Conservation (phyloP, 352 stramenopile species). For the Nothophytophthora sp. region DNA sequence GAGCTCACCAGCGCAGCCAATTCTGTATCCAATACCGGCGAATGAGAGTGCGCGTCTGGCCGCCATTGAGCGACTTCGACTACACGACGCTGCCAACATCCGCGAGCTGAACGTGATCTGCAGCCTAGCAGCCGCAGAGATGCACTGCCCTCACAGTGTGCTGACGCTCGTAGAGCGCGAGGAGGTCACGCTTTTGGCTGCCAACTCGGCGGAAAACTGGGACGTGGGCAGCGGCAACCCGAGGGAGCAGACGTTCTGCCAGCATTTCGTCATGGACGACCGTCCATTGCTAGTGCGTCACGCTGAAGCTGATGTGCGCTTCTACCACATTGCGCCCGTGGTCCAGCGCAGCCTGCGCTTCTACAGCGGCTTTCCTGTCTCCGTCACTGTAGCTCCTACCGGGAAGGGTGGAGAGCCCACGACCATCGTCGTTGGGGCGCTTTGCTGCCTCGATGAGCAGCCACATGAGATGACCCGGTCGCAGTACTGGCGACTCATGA, state of each 20-base stretch:
- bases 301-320: conserved; percentile 40
- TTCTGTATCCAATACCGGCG: conserved; percentile 27
- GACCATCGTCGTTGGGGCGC: conserved; percentile 25
- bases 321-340: conserved; percentile 34
- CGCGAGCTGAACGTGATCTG: conserved; percentile 36
- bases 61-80: conserved; percentile 20
- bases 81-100: conserved; percentile 21
- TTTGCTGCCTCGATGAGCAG: conserved; percentile 37
- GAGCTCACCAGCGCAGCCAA: background rate
- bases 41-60: conserved; percentile 28
- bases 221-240: conserved; percentile 27
- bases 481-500: conserved; percentile 40
- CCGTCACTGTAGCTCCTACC: conserved; percentile 2
- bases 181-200: conserved; percentile 27
- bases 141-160: conserved; percentile 25
- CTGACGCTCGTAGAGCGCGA: conserved; percentile 33
- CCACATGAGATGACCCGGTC: conserved; percentile 28
- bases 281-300: conserved; percentile 33
- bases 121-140: conserved; percentile 29
- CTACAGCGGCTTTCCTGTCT: conserved; percentile 39
- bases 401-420: background rate
- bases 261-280: conserved; percentile 46
- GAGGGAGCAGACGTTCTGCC: conserved; percentile 41
- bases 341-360: conserved; percentile 22
- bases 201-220: conserved; percentile 27